Evolutionary conservation across 2,329 filamentous ascomycete species (phyloP), one percentile per base, ranked within the genome.

Genomic region (Penicillium griseofulvum): DNA sequence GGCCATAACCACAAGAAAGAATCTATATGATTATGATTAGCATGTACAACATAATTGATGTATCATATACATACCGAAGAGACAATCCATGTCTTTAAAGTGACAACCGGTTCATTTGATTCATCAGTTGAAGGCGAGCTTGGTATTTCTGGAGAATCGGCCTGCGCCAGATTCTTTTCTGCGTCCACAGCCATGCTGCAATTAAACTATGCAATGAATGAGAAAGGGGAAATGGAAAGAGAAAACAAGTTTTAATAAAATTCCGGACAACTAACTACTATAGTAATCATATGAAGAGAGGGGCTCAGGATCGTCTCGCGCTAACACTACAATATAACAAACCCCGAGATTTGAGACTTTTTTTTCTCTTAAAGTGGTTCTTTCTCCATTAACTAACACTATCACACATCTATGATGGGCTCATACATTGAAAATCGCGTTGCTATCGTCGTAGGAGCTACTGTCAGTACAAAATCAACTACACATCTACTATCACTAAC

Each of bases 401-500:
- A 42, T 16, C 26, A 22, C 7, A 14, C 36, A 11, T 22, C 11
- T 45, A 57, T 11, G 19, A 64, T 64, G 61, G 52, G 47, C 26
- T 52, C 56, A 7, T 11, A 53, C 16, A 36, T 26, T 41, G 60
- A 64, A 54, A 38, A 38, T 2, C 55, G 58, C 54, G 75, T 78
- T 24, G 76, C 72, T 26, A 74, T 78, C 45, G 59, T 78, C 36
- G 76, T 71, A 12, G 76, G 74, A 31, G 74, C 73, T 16, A 73
- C 74, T 52, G 75, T 77, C 57, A 55, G 75, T 72, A 39, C 36
- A 41, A 24, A 28, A 36, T 14, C 16, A 9, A 45, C n/a, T 9
- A 41, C 16, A 5, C 31, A 28, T 17, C 38, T 29, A 24, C 24
- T 36, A 33, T n/a, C 10, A 42, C 49, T 53, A 17, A 58, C 46